Base-by-base conservation (phyloP, 306 rosid species). In the Cicer judaicum region DNA sequence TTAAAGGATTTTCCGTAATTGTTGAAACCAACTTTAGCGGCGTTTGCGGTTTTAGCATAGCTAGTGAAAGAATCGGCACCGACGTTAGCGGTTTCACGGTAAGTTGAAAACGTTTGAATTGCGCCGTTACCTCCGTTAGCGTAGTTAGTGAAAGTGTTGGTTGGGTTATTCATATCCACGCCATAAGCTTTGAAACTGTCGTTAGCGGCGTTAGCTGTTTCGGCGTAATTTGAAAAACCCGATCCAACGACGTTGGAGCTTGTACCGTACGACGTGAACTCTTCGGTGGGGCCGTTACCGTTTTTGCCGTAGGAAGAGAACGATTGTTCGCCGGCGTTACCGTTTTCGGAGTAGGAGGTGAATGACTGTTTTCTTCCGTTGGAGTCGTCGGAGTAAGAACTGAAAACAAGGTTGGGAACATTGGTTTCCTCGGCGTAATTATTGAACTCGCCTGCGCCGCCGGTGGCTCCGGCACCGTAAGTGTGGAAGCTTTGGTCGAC, bases 1-100 rank as follows among this genome's bases (percentile, higher is more conserved):
- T 95, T 92, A 91, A 90, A 85, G 2, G 98, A 89, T 54, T 90
- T 89, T 0, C 99, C 99, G 44, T 95, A 95, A 77, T 84, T 95
- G 7, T 48, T 21, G 87, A 95, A 95, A 70, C 68, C 82, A 7
- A 92, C 88, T 66, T 79, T 7, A 0, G 83, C 96, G 0, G 87
- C 82, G 62, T 89, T 92, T 3, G 97, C 70, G 41, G 53, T 48
- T 66, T 92, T 92, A 1, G 84, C 91, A 76, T 95, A 95, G 10
- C 96, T 87, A 42, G 75, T 82, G 85, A 95, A 95, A 6, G 90
- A 76, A 43, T 89, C 95, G 5, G 80, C 97, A 0, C 99, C 99
- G 1, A 95, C 99, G 63, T 95, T 95, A 46, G 99, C 59, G 8
- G 74, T 21, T 40, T 90, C 89, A 64, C 99, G 84, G 90, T 95